phyloP scores from a whole-genome alignment of 148 eudicot species.

The Rheum nobile region DNA sequence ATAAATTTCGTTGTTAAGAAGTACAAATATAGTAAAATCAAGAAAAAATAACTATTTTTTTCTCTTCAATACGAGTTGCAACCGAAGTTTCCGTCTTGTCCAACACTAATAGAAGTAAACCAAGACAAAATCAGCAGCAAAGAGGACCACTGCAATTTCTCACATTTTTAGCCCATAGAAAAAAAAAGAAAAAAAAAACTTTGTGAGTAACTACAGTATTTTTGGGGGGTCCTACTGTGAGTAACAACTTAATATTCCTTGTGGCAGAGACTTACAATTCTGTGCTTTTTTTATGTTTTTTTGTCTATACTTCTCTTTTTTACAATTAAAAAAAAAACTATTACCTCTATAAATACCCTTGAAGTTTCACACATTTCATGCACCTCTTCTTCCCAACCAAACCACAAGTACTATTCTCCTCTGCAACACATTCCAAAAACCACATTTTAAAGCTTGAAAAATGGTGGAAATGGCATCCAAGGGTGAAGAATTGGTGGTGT shows the following conservation, averaged over 20 bases:
- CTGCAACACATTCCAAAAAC: background rate
- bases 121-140: background rate
- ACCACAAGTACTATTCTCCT: background rate
- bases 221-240: background rate
- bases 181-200: background rate
- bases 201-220: background rate
- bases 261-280: background rate
- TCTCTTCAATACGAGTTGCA: background rate
- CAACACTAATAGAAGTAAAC: background rate
- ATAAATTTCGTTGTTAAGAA: background rate
- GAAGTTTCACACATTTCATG: background rate
- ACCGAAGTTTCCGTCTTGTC: background rate
- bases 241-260: background rate
- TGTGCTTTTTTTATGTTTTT: background rate
- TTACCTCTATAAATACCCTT: background rate
- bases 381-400: background rate
- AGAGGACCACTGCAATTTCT: background rate
- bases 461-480: slow-evolving; percentile 30
- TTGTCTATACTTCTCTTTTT: background rate
- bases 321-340: background rate
- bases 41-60: background rate
- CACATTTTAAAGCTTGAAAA: background rate
- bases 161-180: background rate
- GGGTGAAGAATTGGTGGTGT: slow-evolving; percentile 49
- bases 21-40: background rate